Evolutionary conservation across 371 early-diverging fungal genomes (phyloP).

Genomic region (Haplosporangium sp.): DNA sequence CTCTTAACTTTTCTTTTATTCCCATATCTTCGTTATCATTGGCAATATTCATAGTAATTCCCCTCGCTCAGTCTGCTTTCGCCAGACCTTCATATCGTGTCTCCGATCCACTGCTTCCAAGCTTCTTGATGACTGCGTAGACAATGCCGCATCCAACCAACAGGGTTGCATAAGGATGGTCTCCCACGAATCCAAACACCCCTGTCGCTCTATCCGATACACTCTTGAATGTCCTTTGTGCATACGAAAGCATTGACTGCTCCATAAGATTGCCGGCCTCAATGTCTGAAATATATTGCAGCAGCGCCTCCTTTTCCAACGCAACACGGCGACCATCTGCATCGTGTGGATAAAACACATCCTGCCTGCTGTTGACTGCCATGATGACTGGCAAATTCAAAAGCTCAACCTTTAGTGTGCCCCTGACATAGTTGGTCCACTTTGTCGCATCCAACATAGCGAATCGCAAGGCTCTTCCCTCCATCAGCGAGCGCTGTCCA

Average conservation of each 20-base stretch:
- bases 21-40: not conserved
- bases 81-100: slow-evolving; percentile 21
- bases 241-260: slow-evolving; percentile 33
- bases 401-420: slow-evolving; percentile 19
- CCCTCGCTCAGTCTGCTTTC: slow-evolving; percentile 31
- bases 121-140: slow-evolving; percentile 24
- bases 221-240: slow-evolving; percentile 20
- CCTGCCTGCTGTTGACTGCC: slow-evolving; percentile 34
- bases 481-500: slow-evolving; percentile 8
- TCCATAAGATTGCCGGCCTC: slow-evolving; percentile 22
- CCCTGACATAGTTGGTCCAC: slow-evolving; percentile 45
- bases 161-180: slow-evolving; percentile 33
- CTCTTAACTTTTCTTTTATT: not conserved
- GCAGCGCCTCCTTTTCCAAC: slow-evolving; percentile 24
- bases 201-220: slow-evolving; percentile 13
- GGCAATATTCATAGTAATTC: not conserved
- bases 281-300: slow-evolving; percentile 31
- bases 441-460: slow-evolving; percentile 44
- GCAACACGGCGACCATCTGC: slow-evolving; percentile 39
- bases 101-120: slow-evolving; percentile 16
- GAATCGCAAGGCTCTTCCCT: slow-evolving; percentile 22
- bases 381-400: slow-evolving; percentile 36
- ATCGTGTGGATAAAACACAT: slow-evolving; percentile 25
- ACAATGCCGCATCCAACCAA: not conserved
- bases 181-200: slow-evolving; percentile 14